phyloP scores from a whole-genome alignment of 78 protist genomes.

The Salpingoeca rosetta region DNA sequence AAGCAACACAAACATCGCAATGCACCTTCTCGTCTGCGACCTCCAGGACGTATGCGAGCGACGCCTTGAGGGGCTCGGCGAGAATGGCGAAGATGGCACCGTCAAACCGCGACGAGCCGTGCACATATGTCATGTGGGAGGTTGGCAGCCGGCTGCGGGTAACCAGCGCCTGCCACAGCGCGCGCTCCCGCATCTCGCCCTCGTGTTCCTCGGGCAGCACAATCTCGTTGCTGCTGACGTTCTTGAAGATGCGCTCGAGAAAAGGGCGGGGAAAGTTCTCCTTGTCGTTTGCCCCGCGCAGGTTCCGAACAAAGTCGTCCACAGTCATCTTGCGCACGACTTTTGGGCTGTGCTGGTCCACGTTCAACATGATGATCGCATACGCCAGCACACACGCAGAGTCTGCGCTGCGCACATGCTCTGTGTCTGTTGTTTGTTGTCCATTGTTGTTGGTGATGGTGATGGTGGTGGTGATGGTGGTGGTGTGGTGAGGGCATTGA shows the following conservation, averaged over 20 bases:
- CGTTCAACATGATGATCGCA: conserved; percentile 69
- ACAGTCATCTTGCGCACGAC: conserved; percentile 28
- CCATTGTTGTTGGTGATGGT: background rate
- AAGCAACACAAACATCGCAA: background rate
- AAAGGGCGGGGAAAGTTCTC: conserved; percentile 22
- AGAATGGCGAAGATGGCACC: background rate
- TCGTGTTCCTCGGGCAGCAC: conserved; percentile 25
- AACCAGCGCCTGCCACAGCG: background rate
- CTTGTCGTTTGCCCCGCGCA: conserved; percentile 38
- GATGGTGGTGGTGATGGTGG: background rate
- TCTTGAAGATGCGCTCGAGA: conserved; percentile 7
- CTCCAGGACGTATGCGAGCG: background rate
- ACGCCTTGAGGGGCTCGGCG: background rate
- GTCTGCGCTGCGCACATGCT: no score
- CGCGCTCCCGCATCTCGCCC: background rate
- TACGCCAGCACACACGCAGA: conserved; percentile 47
- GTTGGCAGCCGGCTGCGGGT: background rate
- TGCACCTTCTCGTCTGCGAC: background rate
- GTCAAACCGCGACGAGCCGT: background rate
- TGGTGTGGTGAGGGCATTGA: background rate
- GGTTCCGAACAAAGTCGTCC: conserved; percentile 6
- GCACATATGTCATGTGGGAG: background rate
- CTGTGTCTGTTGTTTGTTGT: background rate
- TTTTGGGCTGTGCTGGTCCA: conserved; percentile 53
- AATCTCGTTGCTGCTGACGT: conserved; percentile 18